Evolutionary conservation across 139 green algal genomes (phyloP).

Genomic region (Micromonas pusilla): DNA sequence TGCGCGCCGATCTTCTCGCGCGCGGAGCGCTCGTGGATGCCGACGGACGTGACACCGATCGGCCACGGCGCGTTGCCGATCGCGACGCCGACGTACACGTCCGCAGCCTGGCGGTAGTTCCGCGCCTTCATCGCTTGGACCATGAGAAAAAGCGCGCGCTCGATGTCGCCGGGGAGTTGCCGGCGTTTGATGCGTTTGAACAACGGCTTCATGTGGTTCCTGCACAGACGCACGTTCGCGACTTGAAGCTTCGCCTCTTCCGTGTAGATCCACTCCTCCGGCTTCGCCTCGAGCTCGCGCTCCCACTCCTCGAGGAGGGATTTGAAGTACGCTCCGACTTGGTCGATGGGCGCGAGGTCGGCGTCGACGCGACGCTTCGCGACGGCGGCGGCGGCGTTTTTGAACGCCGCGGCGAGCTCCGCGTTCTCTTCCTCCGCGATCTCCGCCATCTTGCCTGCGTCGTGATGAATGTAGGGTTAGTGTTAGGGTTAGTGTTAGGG

Average conservation of each 20-base stretch:
- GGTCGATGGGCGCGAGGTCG: slow-evolving; percentile 13
- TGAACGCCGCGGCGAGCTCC: slow-evolving; percentile 6
- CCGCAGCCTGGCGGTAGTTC: slow-evolving; percentile 89
- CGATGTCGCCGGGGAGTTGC: slow-evolving; percentile 60
- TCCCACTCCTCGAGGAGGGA: slow-evolving; percentile 72
- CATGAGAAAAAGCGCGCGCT: slow-evolving; percentile 38
- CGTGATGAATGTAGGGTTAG: no score
- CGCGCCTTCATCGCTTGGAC: slow-evolving; percentile 62
- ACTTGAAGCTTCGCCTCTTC: neutral
- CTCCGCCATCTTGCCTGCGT: neutral
- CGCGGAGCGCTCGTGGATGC: slow-evolving; percentile 84
- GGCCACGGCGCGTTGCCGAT: slow-evolving; percentile 95
- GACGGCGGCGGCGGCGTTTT: neutral
- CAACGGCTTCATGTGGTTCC: slow-evolving; percentile 77
- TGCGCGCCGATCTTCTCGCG: slow-evolving; percentile 90
- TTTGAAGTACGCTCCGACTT: slow-evolving; percentile 20
- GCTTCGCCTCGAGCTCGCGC: slow-evolving; percentile 70
- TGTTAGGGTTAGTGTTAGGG: no score
- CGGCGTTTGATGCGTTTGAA: slow-evolving; percentile 62
- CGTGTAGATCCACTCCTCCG: slow-evolving; percentile 33
- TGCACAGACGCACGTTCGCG: slow-evolving; percentile 63
- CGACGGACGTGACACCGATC: slow-evolving; percentile 90
- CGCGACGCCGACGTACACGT: slow-evolving; percentile 90
- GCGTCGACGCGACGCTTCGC: slow-evolving; percentile 3
- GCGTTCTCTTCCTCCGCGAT: slow-evolving; percentile 9